Percentiles rank a stretch among this genome's conserved stretches.
phyloP scores from a whole-genome alignment of 2,329 filamentous ascomycete genomes.

The Fusarium sp. region DNA sequence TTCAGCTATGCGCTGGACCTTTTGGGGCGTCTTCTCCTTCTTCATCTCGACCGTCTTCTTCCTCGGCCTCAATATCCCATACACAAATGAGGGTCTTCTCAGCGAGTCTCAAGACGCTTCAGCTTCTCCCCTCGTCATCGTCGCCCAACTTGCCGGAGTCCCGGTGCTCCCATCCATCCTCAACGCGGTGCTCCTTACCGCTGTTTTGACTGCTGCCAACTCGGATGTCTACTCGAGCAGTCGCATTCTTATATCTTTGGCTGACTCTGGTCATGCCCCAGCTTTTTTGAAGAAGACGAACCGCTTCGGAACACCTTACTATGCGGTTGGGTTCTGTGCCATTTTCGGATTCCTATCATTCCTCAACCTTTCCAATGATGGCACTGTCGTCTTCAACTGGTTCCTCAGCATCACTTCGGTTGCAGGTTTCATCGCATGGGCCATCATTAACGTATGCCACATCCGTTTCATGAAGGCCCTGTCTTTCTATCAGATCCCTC shows the following conservation, averaged over 20 bases:
- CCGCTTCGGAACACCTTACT: conserved; percentile 53
- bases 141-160: conserved; percentile 73
- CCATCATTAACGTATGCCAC: conserved; percentile 54
- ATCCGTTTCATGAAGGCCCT: conserved; percentile 53
- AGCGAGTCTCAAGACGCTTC: conserved; percentile 50
- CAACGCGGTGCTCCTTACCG: conserved; percentile 78
- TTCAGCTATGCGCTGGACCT: conserved; percentile 80
- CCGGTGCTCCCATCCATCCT: conserved; percentile 72
- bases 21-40: conserved; percentile 78
- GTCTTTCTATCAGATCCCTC: conserved; percentile 51
- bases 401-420: conserved; percentile 56
- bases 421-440: conserved; percentile 57
- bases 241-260: conserved; percentile 49
- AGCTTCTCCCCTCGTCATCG: conserved; percentile 78
- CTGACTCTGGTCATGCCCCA: conserved; percentile 54
- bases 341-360: conserved; percentile 53
- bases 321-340: conserved; percentile 51
- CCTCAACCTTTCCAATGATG: conserved; percentile 52
- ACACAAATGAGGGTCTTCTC: conserved; percentile 68
- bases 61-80: conserved; percentile 80
- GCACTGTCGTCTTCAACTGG: conserved; percentile 53
- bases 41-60: conserved; percentile 76
- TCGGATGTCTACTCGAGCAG: conserved; percentile 51
- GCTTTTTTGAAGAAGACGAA: conserved; percentile 45
- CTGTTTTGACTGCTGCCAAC: conserved; percentile 74